Percentiles rank a stretch among this genome's conserved stretches.
Conservation (phyloP, 2,329 filamentous ascomycete species). For the Stemphylium lycopersici region DNA sequence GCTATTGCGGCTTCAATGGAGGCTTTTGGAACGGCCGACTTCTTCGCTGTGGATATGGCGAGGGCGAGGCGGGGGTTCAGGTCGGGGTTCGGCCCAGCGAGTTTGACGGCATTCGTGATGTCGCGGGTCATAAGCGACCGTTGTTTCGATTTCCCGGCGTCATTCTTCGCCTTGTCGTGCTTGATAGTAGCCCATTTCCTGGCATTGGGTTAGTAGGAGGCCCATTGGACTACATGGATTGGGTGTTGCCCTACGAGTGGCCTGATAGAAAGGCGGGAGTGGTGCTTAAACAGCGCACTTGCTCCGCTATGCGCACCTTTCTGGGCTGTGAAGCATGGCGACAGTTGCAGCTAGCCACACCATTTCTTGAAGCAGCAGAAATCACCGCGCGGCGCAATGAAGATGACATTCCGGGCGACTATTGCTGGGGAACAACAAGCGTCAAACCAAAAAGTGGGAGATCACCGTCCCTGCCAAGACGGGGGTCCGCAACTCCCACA, state of each 20-base stretch:
- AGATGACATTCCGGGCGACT: slow-evolving; percentile 28
- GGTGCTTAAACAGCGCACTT: slow-evolving; percentile 36
- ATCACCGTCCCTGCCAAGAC: slow-evolving; percentile 30
- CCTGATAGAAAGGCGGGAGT: slow-evolving; percentile 39
- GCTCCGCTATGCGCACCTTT: slow-evolving; percentile 19
- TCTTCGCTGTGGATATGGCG: slow-evolving; percentile 78
- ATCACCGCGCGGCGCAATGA: slow-evolving; percentile 27
- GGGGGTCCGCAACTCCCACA: slow-evolving; percentile 33
- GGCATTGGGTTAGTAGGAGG: neutral
- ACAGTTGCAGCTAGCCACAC: slow-evolving; percentile 26
- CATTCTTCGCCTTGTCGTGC: slow-evolving; percentile 89
- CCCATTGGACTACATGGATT: neutral
- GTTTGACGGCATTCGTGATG: slow-evolving; percentile 75
- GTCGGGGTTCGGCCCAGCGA: slow-evolving; percentile 75
- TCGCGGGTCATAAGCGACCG: slow-evolving; percentile 72
- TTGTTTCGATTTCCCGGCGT: slow-evolving; percentile 76
- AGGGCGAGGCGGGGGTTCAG: slow-evolving; percentile 77
- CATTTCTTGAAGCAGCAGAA: slow-evolving; percentile 17
- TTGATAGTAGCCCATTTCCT: slow-evolving; percentile 96
- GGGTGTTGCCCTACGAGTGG: slow-evolving; percentile 36
- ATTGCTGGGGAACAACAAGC: neutral
- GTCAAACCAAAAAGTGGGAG: slow-evolving; percentile 22
- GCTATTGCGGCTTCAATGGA: slow-evolving; percentile 86
- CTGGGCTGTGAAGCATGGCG: slow-evolving; percentile 16
- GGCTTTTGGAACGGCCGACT: slow-evolving; percentile 81